These are phyloP conservation scores for Cutaneotrichosporon dermatis DNA, from an alignment of 1,284 basidiomycete species.

Conservation along the genomic window DNA sequence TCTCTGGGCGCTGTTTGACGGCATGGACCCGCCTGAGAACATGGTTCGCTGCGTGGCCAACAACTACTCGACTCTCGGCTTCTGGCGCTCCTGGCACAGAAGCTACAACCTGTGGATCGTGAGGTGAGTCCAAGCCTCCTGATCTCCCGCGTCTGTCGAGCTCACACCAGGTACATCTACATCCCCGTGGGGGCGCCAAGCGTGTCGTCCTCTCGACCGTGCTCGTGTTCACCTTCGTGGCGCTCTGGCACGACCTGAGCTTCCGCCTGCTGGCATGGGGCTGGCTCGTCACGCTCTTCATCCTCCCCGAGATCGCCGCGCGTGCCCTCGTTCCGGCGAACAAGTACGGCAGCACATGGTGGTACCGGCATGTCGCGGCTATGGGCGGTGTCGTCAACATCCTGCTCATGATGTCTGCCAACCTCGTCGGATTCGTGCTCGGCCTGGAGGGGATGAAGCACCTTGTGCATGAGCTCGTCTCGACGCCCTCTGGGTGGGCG, in stretches of 20 bases:
- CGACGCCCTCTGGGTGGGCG: constrained; percentile 54
- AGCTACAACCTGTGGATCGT: constrained; percentile 96
- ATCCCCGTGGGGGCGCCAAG: constrained; percentile 78
- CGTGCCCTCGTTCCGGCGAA: constrained; percentile 59
- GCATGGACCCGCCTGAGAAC: constrained; percentile 93
- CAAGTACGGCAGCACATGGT: constrained; percentile 63
- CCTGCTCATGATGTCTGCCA: constrained; percentile 86
- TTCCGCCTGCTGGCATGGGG: constrained; percentile 91
- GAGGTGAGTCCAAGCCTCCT: constrained; percentile 55
- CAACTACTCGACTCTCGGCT: constrained; percentile 89
- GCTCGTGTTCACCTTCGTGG: constrained; percentile 95
- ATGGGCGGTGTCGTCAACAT: constrained; percentile 80
- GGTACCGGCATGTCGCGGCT: constrained; percentile 86
- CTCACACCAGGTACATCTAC: constrained; percentile 66
- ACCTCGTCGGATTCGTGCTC: constrained; percentile 92
- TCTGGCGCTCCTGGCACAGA: constrained; percentile 96
- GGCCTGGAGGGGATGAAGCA: constrained; percentile 77
- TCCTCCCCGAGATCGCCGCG: constrained; percentile 76
- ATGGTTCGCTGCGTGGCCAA: constrained; percentile 99
- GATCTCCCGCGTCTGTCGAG: too few relatives aligned
- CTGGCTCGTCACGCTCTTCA: constrained; percentile 88
- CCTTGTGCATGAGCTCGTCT: constrained; percentile 63
- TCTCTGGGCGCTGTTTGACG: constrained; percentile 84
- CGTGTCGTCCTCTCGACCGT: constrained; percentile 63
- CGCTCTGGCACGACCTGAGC: constrained; percentile 93